Evolutionary conservation across 495 filamentous ascomycete species (phyloP).

Genomic region (Aspergillus haitiensis): DNA sequence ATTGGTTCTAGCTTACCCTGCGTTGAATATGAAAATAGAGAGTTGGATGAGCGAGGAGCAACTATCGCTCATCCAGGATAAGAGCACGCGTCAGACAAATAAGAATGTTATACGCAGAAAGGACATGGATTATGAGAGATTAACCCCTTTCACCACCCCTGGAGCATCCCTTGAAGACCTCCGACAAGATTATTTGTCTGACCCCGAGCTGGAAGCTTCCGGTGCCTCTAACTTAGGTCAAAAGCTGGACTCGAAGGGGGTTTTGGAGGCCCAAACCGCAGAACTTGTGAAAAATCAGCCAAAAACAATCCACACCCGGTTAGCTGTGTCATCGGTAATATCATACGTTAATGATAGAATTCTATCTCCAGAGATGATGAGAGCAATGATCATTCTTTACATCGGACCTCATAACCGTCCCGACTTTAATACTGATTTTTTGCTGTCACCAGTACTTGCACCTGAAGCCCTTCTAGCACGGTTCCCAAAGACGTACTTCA

Average conservation of each 20-base stretch:
- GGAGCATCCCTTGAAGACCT: constrained; percentile 60
- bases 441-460: constrained; percentile 84
- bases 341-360: constrained; percentile 97
- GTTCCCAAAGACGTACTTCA: constrained; percentile 90
- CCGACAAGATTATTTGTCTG: constrained; percentile 23
- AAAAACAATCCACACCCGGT: constrained; percentile 74
- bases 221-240: background rate
- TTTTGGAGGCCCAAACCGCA: constrained; percentile 31
- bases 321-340: constrained; percentile 93
- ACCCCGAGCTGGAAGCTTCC: constrained; percentile 40
- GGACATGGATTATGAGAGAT: constrained; percentile 63
- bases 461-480: constrained; percentile 76
- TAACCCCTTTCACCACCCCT: constrained; percentile 63
- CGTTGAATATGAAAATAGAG: constrained; percentile 92
- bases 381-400: constrained; percentile 98
- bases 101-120: constrained; percentile 73
- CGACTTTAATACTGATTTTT: constrained; percentile 87
- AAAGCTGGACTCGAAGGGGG: constrained; percentile 28
- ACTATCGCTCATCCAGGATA: constrained; percentile 88
- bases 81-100: constrained; percentile 73
- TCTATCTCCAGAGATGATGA: constrained; percentile 96
- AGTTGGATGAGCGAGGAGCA: constrained; percentile 99
- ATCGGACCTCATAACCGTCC: constrained; percentile 90
- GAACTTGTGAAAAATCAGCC: constrained; percentile 54
- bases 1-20: constrained; percentile 82